phyloP scores from a whole-genome alignment of 1,139 yeast species.

The Kurtzmaniella natalensis region DNA sequence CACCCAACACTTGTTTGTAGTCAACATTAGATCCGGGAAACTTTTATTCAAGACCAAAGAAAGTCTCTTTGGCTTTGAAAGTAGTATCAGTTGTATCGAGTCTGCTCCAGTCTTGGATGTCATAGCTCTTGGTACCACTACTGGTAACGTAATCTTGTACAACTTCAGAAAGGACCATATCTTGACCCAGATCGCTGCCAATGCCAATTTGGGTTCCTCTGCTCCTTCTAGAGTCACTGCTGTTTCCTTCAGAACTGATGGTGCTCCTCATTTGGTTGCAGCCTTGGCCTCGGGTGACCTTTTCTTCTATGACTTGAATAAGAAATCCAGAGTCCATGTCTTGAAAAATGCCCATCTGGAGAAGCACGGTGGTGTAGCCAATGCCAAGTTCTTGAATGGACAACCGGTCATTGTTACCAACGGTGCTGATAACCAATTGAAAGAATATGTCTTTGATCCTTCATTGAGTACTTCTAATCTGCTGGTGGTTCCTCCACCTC shows the following conservation, averaged over 20 bases:
- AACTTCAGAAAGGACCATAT: slow-evolving; percentile 65
- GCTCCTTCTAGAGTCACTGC: slow-evolving; percentile 51
- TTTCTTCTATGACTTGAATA: slow-evolving; percentile 77
- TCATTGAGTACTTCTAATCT: slow-evolving; percentile 64
- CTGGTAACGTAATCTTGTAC: slow-evolving; percentile 63
- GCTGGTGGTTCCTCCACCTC: slow-evolving; percentile 79
- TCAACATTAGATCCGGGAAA: slow-evolving; percentile 78
- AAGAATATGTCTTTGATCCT: slow-evolving; percentile 93
- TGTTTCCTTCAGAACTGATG: slow-evolving; percentile 89
- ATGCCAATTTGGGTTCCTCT: background rate
- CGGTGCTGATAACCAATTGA: slow-evolving; percentile 87
- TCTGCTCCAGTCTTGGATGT: slow-evolving; percentile 85
- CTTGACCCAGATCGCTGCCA: slow-evolving; percentile 24
- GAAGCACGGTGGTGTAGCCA: slow-evolving; percentile 74
- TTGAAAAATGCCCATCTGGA: slow-evolving; percentile 72
- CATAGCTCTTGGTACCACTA: slow-evolving; percentile 69
- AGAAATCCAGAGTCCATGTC: slow-evolving; percentile 68
- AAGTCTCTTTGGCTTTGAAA: slow-evolving; percentile 39
- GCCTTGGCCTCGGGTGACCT: slow-evolving; percentile 81
- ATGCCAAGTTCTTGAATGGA: slow-evolving; percentile 76
- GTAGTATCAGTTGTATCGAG: slow-evolving; percentile 55
- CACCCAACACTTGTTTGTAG: slow-evolving; percentile 55
- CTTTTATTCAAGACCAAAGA: slow-evolving; percentile 54
- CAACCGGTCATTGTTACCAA: slow-evolving; percentile 89
- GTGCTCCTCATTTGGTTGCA: slow-evolving; percentile 76